Evolutionary conservation across 2,329 filamentous ascomycete genomes (phyloP).

Genomic region (Trichoderma citrinoviride): DNA sequence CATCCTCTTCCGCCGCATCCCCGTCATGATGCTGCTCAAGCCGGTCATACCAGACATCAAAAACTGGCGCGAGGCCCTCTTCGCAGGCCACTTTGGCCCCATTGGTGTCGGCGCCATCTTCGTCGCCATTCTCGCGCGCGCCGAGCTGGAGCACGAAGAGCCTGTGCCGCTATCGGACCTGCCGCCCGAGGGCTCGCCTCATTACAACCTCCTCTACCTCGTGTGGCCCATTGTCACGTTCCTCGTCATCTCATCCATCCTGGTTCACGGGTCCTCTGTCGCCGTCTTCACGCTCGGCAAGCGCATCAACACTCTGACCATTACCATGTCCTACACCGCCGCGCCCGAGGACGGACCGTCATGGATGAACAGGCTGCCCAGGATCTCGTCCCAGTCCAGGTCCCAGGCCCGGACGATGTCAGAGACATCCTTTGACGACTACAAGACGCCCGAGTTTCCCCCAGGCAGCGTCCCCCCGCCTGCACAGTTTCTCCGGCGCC

Average conservation of each 20-base stretch:
- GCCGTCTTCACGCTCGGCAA: conserved; percentile 97
- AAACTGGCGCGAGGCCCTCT: conserved; percentile 95
- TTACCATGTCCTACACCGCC: conserved; percentile 95
- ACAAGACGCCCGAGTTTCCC: conserved; percentile 59
- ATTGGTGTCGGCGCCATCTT: conserved; percentile 98
- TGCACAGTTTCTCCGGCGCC: conserved; percentile 75
- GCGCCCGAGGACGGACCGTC: conserved; percentile 82
- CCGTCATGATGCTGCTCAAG: conserved; percentile 88
- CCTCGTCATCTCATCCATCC: conserved; percentile 87
- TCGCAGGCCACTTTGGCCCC: conserved; percentile 95
- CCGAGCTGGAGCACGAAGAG: conserved; percentile 76
- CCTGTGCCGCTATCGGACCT: conserved; percentile 70
- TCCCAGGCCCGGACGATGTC: conserved; percentile 86
- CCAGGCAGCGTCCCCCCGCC: conserved; percentile 72
- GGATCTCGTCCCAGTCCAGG: conserved; percentile 64
- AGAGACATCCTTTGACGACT: conserved; percentile 66
- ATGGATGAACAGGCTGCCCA: conserved; percentile 92
- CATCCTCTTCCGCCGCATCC: conserved; percentile 92
- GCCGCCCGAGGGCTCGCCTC: conserved; percentile 52
- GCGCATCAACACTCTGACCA: conserved; percentile 91
- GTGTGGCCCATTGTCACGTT: conserved; percentile 98
- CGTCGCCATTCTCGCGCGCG: conserved; percentile 84
- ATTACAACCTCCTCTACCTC: conserved; percentile 71
- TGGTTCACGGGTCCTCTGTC: conserved; percentile 96
- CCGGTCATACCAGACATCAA: conserved; percentile 95